Base-by-base conservation (phyloP, 2,329 filamentous ascomycete species). In the Cucurbitaria berberidis region DNA sequence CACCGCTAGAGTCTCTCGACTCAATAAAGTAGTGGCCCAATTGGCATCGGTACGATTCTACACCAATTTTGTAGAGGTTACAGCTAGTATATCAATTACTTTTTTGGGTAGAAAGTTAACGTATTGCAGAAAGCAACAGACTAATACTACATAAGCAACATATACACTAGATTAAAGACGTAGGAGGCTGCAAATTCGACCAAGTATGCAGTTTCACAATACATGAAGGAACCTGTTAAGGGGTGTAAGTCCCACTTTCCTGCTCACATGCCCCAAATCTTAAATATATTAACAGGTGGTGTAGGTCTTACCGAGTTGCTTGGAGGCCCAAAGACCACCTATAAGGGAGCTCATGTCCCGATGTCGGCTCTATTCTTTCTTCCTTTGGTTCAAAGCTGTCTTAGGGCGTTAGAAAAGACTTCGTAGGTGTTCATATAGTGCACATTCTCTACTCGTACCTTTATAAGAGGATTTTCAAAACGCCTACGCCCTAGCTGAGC, bases 91-190 rank as follows among this genome's bases (percentile, higher is more conserved):
- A 63, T 63, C 1, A 63, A 68, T 41, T 68, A 66, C 29, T 24
- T 68, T 19, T 65, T 66, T 64, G 80, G 80, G 44, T 82, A 80
- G 80, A 77, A 82, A 67, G 78, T 73, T 47, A 73, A 80, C 62
- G 74, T 75, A 6, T 74, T 82, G 35, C 80, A 82, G 68, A 77
- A 66, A 38, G 64, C 63, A 2, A 52, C 68, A 27, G 66, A 69
- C 54, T 81, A 76, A 59, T 41, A 60, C 5, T 67, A 64, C 51
- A 65, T 68, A 78, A 55, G 54, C 4, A 65, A 67, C 44, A 46
- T 39, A 2, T 69, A 80, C 70, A 66, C 76, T 22, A 67, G 68
- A 13, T 48, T 69, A 9, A 64, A 63, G 53, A 68, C 64, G 8
- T 64, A 69, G 42, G 44, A 48, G 11, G 44, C 58, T 8, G 46